Base-by-base conservation (phyloP, 2,329 filamentous ascomycete genomes). In the Rachicladosporium sp. region DNA sequence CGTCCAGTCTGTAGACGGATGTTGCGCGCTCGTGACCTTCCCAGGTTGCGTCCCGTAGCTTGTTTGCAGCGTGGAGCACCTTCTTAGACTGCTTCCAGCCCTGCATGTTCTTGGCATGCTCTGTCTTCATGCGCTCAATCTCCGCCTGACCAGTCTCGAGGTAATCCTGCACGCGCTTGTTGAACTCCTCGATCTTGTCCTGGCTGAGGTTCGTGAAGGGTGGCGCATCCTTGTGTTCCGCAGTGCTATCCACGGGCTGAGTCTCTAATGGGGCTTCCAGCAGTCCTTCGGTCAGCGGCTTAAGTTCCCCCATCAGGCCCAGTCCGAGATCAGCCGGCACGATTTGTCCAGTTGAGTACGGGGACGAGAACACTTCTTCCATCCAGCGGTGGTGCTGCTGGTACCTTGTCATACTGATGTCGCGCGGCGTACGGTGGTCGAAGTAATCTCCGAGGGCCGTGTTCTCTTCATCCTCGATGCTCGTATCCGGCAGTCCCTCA, bases 331-430 rank as follows among this genome's bases (percentile, higher is more conserved):
- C 88, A 2, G 87, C 77, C 1, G 89, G 87, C 6, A 80, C 76
- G 42, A 98, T 93, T 56, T 93, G 85, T 36, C 74, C 74, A 46
- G 89, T 82, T 15, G 82, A 73, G 56, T 94, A 95, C 0, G 88
- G 86, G 1, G 89, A 96, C 1, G 83, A 85, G 39, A 96, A 74
- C 23, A 98, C 80, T 62, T 98, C 89, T 56, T 96, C 91, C 85
- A 98, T 94, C 91, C 89, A 96, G 59, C 94, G 86, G 54, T 98
- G 89, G 53, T 98, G 93, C 56, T 95, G 87, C 57, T 81, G 81
- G 59, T 95, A 98, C 40, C 91, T 76, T 47, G 78, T 76, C 44
- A 85, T 69, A 51, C 87, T 93, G 45, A 98, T 82, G 47, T 98
- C 91, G 33, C 88, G 76, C 3, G 88, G 88, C 0, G 86, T 89